Evolutionary conservation across 306 rosid genomes (phyloP).

Genomic region (Pterocarpus santalinus): DNA sequence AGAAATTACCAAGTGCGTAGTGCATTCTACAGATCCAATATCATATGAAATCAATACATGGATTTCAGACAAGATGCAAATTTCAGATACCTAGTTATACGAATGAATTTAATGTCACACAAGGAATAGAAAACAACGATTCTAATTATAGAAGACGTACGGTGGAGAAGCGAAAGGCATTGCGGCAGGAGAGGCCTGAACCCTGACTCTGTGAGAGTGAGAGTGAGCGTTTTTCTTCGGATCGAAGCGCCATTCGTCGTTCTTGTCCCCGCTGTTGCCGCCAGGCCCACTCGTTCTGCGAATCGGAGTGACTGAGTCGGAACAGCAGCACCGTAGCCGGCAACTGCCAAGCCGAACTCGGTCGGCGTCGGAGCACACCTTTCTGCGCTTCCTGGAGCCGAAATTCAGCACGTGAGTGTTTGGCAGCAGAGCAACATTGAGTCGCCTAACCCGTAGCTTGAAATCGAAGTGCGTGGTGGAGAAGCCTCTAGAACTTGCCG

Average conservation of each 20-base stretch:
- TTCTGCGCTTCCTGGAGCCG: constrained; percentile 56
- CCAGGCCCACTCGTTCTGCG: constrained; percentile 61
- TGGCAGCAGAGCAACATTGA: constrained; percentile 45
- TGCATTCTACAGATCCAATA: constrained; percentile 25
- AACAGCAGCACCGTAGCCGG: constrained; percentile 62
- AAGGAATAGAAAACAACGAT: neutral
- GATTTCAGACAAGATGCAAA: constrained; percentile 23
- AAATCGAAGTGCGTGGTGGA: constrained; percentile 69
- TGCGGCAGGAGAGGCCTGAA: constrained; percentile 74
- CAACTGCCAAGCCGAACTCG: constrained; percentile 48
- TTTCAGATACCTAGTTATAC: constrained; percentile 1
- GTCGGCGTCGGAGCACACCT: constrained; percentile 41
- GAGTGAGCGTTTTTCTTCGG: constrained; percentile 58
- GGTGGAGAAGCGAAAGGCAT: constrained; percentile 85
- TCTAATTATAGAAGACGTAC: constrained; percentile 48
- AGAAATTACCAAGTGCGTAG: neutral
- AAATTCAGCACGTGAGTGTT: constrained; percentile 39
- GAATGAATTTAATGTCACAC: neutral
- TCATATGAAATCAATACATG: neutral
- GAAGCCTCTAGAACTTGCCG: constrained; percentile 74
- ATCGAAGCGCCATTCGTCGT: constrained; percentile 73
- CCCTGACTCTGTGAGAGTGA: constrained; percentile 60
- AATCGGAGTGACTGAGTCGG: constrained; percentile 76
- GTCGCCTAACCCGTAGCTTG: constrained; percentile 50
- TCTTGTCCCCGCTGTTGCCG: constrained; percentile 55